Evolutionary conservation across 2,329 filamentous ascomycete genomes (phyloP).

Genomic region (Botryotinia globosa): DNA sequence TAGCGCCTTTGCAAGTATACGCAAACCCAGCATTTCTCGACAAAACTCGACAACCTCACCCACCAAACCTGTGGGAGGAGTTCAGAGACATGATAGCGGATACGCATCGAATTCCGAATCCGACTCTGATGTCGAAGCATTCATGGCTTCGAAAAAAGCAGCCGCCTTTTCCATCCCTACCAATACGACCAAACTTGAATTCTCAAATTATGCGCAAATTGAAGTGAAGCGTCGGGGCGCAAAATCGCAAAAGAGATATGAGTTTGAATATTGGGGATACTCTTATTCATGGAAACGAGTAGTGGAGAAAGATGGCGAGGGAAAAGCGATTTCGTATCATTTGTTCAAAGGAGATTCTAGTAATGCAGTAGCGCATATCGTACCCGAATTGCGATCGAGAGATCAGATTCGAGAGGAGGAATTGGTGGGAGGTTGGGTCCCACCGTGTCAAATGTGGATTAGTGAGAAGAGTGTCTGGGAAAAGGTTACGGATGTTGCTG

Average conservation of each 20-base stretch:
- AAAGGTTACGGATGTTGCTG: conserved; percentile 75
- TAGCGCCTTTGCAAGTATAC: conserved; percentile 46
- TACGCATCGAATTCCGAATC: conserved; percentile 50
- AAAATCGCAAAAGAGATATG: conserved; percentile 71
- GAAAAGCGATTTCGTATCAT: conserved; percentile 71
- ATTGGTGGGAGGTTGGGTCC: conserved; percentile 81
- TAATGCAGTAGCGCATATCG: conserved; percentile 75
- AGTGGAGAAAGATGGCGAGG: conserved; percentile 61
- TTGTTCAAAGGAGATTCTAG: conserved; percentile 65
- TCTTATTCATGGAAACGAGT: conserved; percentile 81
- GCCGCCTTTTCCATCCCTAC: conserved; percentile 48
- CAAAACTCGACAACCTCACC: conserved; percentile 29
- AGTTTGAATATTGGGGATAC: conserved; percentile 91
- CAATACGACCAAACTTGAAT: conserved; percentile 85
- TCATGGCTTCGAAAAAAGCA: conserved; percentile 36
- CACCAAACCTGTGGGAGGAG: conserved; percentile 15
- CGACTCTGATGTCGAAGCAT: conserved; percentile 28
- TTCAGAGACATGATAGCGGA: conserved; percentile 49
- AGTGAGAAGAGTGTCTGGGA: conserved; percentile 66
- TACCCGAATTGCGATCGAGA: conserved; percentile 72
- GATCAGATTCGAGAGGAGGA: conserved; percentile 70
- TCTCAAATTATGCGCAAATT: conserved; percentile 94
- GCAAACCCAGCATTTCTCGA: conserved; percentile 50
- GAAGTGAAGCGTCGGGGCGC: conserved; percentile 70
- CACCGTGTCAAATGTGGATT: conserved; percentile 88